phyloP scores from a whole-genome alignment of 148 eudicot genomes.

The Cornus suecica region DNA sequence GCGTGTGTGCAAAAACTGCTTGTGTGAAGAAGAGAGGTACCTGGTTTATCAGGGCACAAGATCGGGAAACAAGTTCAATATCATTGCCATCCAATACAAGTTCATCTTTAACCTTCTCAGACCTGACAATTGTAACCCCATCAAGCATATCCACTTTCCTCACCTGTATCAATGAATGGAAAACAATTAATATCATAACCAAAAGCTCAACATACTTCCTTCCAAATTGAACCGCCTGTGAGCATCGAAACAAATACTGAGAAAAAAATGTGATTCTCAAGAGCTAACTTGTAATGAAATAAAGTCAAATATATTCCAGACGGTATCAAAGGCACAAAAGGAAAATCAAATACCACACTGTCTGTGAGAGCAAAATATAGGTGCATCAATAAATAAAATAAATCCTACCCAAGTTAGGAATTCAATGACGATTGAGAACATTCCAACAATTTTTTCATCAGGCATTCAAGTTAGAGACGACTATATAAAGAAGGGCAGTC shows the following conservation, averaged over 20 bases:
- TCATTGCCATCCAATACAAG: slow-evolving; percentile 14
- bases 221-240: neutral
- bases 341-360: no score
- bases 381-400: neutral
- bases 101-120: slow-evolving; percentile 15
- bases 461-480: neutral
- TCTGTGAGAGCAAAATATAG: neutral
- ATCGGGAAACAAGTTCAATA: slow-evolving; percentile 11
- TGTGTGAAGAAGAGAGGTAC: neutral
- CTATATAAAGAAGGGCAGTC: neutral
- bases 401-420: neutral
- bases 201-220: no score
- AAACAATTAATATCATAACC: no score
- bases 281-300: neutral
- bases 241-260: neutral
- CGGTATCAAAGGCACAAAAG: neutral
- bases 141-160: slow-evolving; percentile 16
- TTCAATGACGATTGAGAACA: neutral
- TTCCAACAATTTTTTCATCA: neutral
- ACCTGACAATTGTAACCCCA: slow-evolving; percentile 3
- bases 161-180: neutral
- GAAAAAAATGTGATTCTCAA: no score
- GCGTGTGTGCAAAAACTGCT: neutral
- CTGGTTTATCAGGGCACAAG: slow-evolving; percentile 14
- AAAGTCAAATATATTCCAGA: neutral